phyloP scores from a whole-genome alignment of 2,329 filamentous ascomycete species.

The Fusarium duplospermum region DNA sequence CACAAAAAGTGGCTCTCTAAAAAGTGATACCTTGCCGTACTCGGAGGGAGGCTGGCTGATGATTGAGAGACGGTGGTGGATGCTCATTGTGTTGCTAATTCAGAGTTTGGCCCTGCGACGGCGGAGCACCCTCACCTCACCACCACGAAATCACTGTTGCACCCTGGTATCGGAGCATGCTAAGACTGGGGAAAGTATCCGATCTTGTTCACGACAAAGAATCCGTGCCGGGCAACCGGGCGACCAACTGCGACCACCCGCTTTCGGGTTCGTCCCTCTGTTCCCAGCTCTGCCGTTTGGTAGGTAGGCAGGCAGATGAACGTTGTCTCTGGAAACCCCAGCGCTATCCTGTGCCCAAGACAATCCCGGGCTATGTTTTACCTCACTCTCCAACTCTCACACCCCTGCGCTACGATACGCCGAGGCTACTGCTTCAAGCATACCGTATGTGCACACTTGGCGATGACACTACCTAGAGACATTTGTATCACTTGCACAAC shows the following conservation, averaged over 20 bases:
- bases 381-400: conserved; percentile 33
- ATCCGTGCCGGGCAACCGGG: conserved; percentile 20
- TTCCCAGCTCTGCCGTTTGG: conserved; percentile 16
- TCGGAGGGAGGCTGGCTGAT: conserved; percentile 27
- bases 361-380: conserved; percentile 43
- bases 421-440: conserved; percentile 32
- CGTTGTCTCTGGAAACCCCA: conserved; percentile 25
- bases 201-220: conserved; percentile 17
- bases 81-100: conserved; percentile 30
- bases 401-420: conserved; percentile 31
- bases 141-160: conserved; percentile 29
- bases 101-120: conserved; percentile 39
- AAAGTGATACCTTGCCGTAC: conserved; percentile 12
- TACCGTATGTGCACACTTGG: conserved; percentile 35
- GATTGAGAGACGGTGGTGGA: conserved; percentile 14
- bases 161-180: conserved; percentile 28
- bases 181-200: conserved; percentile 34
- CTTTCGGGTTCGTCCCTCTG: conserved; percentile 23
- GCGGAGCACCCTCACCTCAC: conserved; percentile 37
- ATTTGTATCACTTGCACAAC: conserved; percentile 40
- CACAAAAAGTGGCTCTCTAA: conserved; percentile 20
- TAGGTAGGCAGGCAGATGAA: conserved; percentile 13
- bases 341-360: conserved; percentile 37
- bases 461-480: conserved; percentile 42
- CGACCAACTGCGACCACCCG: conserved; percentile 33